Evolutionary conservation across 768 basidiomycete species (phyloP).

Genomic region (Auricularia auricula-judae): DNA sequence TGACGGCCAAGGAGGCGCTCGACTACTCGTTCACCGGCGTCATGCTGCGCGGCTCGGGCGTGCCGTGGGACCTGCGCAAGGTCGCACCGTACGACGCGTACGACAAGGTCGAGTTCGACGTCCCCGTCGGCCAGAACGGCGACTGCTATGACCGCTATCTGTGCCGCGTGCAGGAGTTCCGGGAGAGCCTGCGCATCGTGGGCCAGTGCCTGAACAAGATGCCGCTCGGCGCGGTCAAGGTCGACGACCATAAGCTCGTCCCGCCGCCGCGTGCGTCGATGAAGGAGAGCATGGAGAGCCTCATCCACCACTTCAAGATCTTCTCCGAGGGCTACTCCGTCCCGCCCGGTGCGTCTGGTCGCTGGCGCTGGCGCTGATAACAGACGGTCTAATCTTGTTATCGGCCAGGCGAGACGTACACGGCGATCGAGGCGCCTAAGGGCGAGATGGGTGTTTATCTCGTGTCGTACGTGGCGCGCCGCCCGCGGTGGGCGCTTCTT

Average conservation of each 20-base stretch:
- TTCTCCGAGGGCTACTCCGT: constrained; percentile 97
- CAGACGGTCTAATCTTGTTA: background rate
- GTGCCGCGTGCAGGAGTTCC: constrained; percentile 96
- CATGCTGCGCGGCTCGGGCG: constrained; percentile 89
- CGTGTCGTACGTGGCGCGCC: constrained; percentile 56
- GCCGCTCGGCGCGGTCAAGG: constrained; percentile 80
- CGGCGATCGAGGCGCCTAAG: constrained; percentile 96
- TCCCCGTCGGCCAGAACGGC: constrained; percentile 93
- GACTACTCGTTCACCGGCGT: constrained; percentile 94
- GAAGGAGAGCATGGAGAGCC: constrained; percentile 98
- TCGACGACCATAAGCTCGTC: constrained; percentile 95
- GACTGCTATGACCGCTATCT: constrained; percentile 98
- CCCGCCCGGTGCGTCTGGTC: constrained; percentile 48
- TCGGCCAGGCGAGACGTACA: constrained; percentile 66
- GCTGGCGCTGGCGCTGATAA: background rate
- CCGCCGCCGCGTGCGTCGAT: constrained; percentile 94
- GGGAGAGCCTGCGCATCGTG: constrained; percentile 86
- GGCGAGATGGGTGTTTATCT: constrained; percentile 99
- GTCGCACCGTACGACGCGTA: constrained; percentile 93
- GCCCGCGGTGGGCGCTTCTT: too few species aligned
- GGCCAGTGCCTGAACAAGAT: constrained; percentile 94
- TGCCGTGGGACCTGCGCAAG: constrained; percentile 92
- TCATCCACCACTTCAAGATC: constrained; percentile 99
- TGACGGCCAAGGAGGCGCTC: constrained; percentile 85
- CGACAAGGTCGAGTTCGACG: constrained; percentile 93